A percentile compares a stretch with the other conserved stretches of the same genome.
Evolutionary conservation across 306 rosid species (phyloP).

Genomic region (Glycine tomentella): DNA sequence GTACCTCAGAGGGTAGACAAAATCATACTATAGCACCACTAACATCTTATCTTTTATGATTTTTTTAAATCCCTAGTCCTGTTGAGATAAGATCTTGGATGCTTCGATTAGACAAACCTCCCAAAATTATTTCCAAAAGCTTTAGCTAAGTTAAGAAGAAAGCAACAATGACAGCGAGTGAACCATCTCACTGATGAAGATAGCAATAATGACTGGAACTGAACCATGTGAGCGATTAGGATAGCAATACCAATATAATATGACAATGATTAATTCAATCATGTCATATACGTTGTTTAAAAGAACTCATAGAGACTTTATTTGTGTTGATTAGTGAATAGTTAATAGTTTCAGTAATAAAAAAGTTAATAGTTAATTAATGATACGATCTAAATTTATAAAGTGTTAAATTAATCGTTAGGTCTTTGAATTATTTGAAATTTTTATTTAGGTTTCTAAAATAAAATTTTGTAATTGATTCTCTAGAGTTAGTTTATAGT

Average conservation of each 20-base stretch:
- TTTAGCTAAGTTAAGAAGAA: background rate
- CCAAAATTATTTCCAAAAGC: conserved; percentile 7
- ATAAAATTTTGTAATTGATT: too few species aligned
- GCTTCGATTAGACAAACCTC: conserved; percentile 2
- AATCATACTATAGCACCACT: background rate
- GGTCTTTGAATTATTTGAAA: too few species aligned
- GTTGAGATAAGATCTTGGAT: conserved; percentile 36
- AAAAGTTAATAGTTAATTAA: too few species aligned
- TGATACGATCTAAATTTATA: too few species aligned
- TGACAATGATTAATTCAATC: background rate
- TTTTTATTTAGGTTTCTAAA: too few species aligned
- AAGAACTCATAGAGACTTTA: background rate
- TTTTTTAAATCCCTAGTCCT: background rate
- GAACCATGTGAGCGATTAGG: background rate
- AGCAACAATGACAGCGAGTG: background rate
- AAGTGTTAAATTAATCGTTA: too few species aligned
- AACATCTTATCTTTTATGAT: conserved; percentile 34
- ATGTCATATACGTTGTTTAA: background rate
- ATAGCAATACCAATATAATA: background rate
- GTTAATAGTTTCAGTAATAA: too few species aligned
- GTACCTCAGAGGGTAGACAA: conserved; percentile 11
- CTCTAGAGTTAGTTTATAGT: too few species aligned
- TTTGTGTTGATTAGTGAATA: too few species aligned
- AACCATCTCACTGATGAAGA: conserved; percentile 9
- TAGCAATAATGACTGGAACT: background rate